These are phyloP conservation scores for Botryotinia globosa DNA, from an alignment of 2,329 filamentous ascomycete species.

Conservation along the genomic window DNA sequence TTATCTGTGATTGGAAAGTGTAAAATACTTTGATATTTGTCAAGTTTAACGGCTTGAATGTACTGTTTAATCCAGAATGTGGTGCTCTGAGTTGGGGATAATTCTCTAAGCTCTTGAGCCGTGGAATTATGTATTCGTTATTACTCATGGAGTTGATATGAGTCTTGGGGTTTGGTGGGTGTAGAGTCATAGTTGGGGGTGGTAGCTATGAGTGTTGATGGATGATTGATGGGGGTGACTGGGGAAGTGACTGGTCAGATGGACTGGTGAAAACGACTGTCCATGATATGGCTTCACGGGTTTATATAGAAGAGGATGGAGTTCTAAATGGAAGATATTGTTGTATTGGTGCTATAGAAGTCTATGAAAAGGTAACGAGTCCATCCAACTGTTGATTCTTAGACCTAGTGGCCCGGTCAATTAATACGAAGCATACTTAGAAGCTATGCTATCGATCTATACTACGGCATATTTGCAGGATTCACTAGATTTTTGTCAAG, in stretches of 20 bases:
- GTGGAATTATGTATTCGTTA: not conserved
- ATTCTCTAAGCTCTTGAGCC: not conserved
- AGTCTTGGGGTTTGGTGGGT: not conserved
- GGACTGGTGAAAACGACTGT: no score
- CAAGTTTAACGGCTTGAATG: not conserved
- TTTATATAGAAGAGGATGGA: no score
- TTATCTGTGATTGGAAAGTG: not conserved
- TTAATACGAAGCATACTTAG: not conserved
- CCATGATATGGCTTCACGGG: no score
- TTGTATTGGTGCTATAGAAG: no score
- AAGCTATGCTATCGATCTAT: not conserved
- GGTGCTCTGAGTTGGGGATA: not conserved
- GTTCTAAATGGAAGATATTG: fast-evolving
- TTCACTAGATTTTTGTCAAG: not conserved
- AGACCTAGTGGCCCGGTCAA: not conserved
- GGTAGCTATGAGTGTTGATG: not conserved
- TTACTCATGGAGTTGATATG: not conserved
- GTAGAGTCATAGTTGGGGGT: not conserved
- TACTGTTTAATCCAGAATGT: not conserved
- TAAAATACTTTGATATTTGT: fast-evolving
- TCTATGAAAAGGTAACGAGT: not conserved
- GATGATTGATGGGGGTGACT: not conserved
- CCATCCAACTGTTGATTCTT: not conserved
- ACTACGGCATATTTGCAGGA: fast-evolving
- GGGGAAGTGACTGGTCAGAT: no score